Base-by-base conservation (phyloP, 768 basidiomycete species). In the Lentinus brumalis region DNA sequence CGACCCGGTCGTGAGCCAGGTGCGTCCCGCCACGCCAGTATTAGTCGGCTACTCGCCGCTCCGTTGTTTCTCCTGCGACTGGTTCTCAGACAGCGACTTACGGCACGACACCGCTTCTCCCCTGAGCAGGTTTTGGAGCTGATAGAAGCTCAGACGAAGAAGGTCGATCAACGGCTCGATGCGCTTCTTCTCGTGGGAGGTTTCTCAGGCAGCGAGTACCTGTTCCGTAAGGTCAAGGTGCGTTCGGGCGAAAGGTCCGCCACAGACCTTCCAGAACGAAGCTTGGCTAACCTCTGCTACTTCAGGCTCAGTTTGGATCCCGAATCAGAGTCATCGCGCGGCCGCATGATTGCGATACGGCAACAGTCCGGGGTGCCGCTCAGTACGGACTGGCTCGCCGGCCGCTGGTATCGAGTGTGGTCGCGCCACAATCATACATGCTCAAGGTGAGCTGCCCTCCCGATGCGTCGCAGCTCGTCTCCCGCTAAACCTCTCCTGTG, bases 161-260 rank as follows among this genome's bases (percentile, higher is more conserved):
- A 81, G 71, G 79, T 88, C 53, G 82, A 88, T 70, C 87, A 90
- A 69, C 78, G 78, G 49, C 84, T 94, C 70, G 86, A 94, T 79
- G 93, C 92, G 9, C 76, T 96, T 53, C 83, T 96, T 66, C 85
- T 95, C 68, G 92, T 96, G 71, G 93, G 93, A 74, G 93, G 93
- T 56, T 96, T 96, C 73, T 88, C 88, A 51, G 91, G 88, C 7
- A 89, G 89, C 73, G 88, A 92, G 71, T 94, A 96, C 74, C 78
- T 94, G 64, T 92, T 89, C 76, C 81, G 84, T 69, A 83, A 85
- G 62, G 88, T 94, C 42, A 83, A 92, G 80, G 91, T 87, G 54
- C 61, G 83, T 77, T 32, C 10, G 31, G 29, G 15, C 11, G 26
- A 6, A 49, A 15, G 11, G 51, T 46, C 31, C 50, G 32, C 40